Percentiles rank a stretch among this genome's conserved stretches.
These are phyloP conservation scores for Lumnitzera littorea DNA, from an alignment of 345 rosid species.

Conservation along the genomic window DNA sequence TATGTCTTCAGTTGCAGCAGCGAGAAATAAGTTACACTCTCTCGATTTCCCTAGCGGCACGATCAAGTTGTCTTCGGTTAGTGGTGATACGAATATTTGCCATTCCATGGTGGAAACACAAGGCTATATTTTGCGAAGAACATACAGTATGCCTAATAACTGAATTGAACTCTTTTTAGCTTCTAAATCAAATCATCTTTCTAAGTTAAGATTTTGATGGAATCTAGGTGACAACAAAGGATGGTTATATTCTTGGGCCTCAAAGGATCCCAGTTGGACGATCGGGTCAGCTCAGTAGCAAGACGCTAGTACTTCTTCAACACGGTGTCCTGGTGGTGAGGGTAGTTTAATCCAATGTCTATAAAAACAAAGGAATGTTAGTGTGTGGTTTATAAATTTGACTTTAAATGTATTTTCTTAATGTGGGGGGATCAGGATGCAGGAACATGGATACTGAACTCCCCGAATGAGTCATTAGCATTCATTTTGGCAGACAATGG, in stretches of 20 bases:
- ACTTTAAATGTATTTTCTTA: not conserved
- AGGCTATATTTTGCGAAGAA: constrained; percentile 28
- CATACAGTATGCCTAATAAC: constrained; percentile 10
- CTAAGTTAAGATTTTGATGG: not conserved
- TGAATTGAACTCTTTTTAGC: not conserved
- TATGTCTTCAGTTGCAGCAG: constrained; percentile 10
- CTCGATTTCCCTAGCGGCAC: not conserved
- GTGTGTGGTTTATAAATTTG: not conserved
- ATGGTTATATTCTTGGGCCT: constrained; percentile 40
- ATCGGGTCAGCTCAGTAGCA: constrained; percentile 19
- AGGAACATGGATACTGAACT: constrained; percentile 23
- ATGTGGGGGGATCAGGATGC: constrained; percentile 22
- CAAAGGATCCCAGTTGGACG: constrained; percentile 29
- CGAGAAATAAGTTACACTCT: constrained; percentile 9
- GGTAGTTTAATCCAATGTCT: not conserved
- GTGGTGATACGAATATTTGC: constrained; percentile 17
- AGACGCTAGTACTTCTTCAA: constrained; percentile 44
- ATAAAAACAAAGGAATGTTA: not conserved
- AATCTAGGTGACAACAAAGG: constrained; percentile 42
- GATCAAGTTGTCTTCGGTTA: not conserved
- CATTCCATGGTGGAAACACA: constrained; percentile 18
- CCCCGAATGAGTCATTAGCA: constrained; percentile 25
- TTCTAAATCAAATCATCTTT: not conserved
- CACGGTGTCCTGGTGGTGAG: constrained; percentile 38
- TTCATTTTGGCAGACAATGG: constrained; percentile 34